Percentiles rank a stretch among this genome's conserved stretches.
These are phyloP conservation scores for Scheffersomyces ergatensis DNA, from an alignment of 805 yeast species.

Conservation along the genomic window DNA sequence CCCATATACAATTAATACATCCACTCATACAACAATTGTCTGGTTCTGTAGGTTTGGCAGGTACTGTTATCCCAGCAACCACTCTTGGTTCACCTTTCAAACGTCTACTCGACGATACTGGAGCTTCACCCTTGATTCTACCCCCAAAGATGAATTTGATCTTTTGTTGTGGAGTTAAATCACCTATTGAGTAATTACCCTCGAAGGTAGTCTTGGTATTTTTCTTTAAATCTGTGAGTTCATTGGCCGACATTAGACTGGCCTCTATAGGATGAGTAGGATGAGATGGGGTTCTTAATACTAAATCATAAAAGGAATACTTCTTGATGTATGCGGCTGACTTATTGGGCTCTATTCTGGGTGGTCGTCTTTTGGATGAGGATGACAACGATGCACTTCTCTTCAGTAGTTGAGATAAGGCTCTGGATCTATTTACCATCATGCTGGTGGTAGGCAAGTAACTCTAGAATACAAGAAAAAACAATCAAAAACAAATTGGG, in stretches of 20 bases:
- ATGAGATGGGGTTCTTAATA: constrained; percentile 28
- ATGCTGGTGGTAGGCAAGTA: too few relatives aligned
- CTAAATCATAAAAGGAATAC: constrained; percentile 36
- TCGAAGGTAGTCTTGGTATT: constrained; percentile 23
- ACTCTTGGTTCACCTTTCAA: constrained; percentile 32
- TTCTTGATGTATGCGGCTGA: constrained; percentile 1
- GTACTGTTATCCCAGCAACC: constrained; percentile 68
- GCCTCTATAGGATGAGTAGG: constrained; percentile 35
- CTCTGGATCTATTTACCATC: background rate
- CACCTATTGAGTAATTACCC: constrained; percentile 29
- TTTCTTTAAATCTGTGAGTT: constrained; percentile 15
- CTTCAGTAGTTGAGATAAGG: background rate
- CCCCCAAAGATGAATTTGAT: constrained; percentile 55
- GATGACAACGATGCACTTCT: constrained; percentile 1
- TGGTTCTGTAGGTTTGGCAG: constrained; percentile 84
- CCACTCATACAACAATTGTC: constrained; percentile 98
- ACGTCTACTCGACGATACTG: constrained; percentile 37
- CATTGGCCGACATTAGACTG: constrained; percentile 18
- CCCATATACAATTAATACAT: constrained; percentile 97
- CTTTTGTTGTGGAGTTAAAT: constrained; percentile 43
- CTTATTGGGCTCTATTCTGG: background rate
- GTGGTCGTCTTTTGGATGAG: background rate
- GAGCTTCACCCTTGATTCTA: constrained; percentile 50
- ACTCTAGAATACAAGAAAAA: too few relatives aligned
- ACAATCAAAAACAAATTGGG: too few relatives aligned